Percentiles rank a stretch among this genome's conserved stretches.
Evolutionary conservation across 2,329 filamentous ascomycete species (phyloP).

Genomic region (Cercospora beticola): DNA sequence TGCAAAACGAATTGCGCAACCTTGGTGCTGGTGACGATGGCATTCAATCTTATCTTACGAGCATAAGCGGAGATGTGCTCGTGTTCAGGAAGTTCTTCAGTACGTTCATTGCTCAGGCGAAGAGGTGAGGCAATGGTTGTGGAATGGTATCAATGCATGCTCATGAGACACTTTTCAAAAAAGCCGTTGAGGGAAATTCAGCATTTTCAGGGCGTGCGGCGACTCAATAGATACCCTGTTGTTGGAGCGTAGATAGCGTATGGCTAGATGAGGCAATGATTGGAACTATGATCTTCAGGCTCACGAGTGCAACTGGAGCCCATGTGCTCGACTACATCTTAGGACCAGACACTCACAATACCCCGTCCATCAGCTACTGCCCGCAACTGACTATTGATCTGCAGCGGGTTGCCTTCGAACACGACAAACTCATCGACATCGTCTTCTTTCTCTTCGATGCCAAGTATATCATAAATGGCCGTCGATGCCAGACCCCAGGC

Average conservation of each 20-base stretch:
- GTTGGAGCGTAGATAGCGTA: slow-evolving; percentile 10
- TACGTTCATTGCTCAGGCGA: slow-evolving; percentile 42
- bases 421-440: slow-evolving; percentile 56
- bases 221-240: slow-evolving; percentile 12
- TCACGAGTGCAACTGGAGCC: not conserved
- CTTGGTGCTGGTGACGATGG: slow-evolving; percentile 65
- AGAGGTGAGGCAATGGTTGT: slow-evolving; percentile 15
- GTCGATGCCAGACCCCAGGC: slow-evolving; percentile 58
- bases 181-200: not conserved
- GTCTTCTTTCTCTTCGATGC: slow-evolving; percentile 38
- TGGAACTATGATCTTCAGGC: not conserved
- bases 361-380: slow-evolving; percentile 52
- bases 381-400: slow-evolving; percentile 58
- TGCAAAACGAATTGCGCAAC: slow-evolving; percentile 63
- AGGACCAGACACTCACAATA: slow-evolving; percentile 30
- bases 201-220: slow-evolving; percentile 7
- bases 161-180: not conserved
- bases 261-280: not conserved
- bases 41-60: slow-evolving; percentile 64
- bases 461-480: slow-evolving; percentile 61
- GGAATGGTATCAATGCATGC: not conserved
- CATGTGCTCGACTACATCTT: not conserved
- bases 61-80: slow-evolving; percentile 47
- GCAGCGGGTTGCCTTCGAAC: slow-evolving; percentile 62
- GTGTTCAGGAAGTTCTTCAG: slow-evolving; percentile 50